Conservation (phyloP, 2,329 filamentous ascomycete species). For the Cladophialophora bantiana region DNA sequence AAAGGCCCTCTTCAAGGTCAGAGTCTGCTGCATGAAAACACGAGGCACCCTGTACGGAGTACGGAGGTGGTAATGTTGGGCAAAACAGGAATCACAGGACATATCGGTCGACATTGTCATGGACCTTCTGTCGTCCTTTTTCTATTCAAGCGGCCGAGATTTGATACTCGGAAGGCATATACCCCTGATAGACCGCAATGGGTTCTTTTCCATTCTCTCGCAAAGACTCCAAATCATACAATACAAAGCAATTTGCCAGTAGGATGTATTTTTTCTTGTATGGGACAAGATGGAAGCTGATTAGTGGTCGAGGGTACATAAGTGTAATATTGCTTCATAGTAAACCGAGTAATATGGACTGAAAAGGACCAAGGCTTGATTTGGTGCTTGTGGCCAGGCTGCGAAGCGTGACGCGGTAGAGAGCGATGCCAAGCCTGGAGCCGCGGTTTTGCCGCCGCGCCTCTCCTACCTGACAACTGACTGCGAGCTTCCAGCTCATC, state of each 20-base stretch:
- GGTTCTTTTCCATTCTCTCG: background rate
- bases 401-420: constrained; percentile 34
- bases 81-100: constrained; percentile 24
- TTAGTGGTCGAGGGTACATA: no score
- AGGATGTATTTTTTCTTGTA: background rate
- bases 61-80: constrained; percentile 22
- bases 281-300: background rate
- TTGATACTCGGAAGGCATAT: constrained; percentile 26
- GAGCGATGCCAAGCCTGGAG: constrained; percentile 10
- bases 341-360: no score
- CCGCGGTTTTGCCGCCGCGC: constrained; percentile 26
- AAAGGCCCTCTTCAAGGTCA: constrained; percentile 1
- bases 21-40: constrained; percentile 18
- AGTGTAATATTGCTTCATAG: no score
- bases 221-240: background rate
- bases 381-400: constrained; percentile 28
- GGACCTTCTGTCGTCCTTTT: constrained; percentile 21
- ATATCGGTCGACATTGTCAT: constrained; percentile 24
- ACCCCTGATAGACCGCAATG: constrained; percentile 34
- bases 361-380: constrained; percentile 12
- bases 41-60: constrained; percentile 13
- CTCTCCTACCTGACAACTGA: background rate
- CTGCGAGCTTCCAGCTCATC: constrained; percentile 13
- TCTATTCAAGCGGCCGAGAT: constrained; percentile 22
- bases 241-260: constrained; percentile 7